Evolutionary conservation across 371 early-diverging fungal genomes (phyloP).

Genomic region (Zychaea mexicana): DNA sequence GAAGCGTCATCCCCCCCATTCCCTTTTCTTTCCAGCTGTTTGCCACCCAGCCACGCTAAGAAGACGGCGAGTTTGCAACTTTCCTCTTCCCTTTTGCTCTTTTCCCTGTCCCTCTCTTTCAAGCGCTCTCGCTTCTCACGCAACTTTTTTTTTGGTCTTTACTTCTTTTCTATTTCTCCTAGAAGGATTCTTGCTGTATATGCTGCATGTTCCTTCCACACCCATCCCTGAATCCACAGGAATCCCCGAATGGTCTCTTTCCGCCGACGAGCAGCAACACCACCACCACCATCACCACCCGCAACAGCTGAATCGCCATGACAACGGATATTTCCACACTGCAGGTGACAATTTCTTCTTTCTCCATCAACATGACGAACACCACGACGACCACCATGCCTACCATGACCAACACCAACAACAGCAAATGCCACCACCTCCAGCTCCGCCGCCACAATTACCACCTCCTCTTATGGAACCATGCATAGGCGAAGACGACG

Average conservation of each 20-base stretch:
- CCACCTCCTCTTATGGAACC: not conserved
- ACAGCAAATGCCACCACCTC: not conserved
- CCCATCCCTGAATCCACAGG: slow-evolving; percentile 6
- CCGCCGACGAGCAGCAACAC: not conserved
- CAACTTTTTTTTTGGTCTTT: not conserved
- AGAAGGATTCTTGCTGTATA: not conserved
- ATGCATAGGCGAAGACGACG: not conserved
- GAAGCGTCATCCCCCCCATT: too few relatives aligned
- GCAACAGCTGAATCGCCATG: not conserved
- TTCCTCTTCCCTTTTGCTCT: too few relatives aligned
- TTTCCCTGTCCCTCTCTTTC: too few relatives aligned
- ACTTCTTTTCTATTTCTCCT: not conserved
- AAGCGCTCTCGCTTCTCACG: too few relatives aligned
- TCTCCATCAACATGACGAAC: slow-evolving; percentile 26
- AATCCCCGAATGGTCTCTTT: slow-evolving; percentile 12
- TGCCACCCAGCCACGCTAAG: too few relatives aligned
- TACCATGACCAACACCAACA: not conserved
- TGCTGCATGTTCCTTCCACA: slow-evolving; percentile 4
- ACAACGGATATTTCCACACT: not conserved
- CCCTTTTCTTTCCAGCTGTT: too few relatives aligned
- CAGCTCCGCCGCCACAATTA: not conserved
- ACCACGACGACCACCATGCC: too few relatives aligned
- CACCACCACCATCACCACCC: too few relatives aligned
- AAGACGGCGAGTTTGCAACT: too few relatives aligned
- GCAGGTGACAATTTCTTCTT: slow-evolving; percentile 26